phyloP scores from a whole-genome alignment of 2,329 filamentous ascomycete species.

The Aureobasidium sp. region DNA sequence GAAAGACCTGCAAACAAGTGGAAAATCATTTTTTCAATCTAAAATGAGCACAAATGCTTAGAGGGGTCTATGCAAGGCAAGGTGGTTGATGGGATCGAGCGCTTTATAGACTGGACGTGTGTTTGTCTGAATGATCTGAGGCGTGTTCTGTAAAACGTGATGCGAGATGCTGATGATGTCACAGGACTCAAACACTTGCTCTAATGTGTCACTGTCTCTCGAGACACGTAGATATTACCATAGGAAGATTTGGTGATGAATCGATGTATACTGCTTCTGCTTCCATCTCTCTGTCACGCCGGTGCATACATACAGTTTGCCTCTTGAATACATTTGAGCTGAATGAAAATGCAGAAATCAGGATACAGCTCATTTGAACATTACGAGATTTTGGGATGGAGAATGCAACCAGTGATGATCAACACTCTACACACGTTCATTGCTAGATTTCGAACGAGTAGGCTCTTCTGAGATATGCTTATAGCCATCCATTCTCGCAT shows the following conservation, averaged over 20 bases:
- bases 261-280: too few species aligned
- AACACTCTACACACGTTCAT: too few species aligned
- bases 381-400: too few species aligned
- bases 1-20: slow-evolving; percentile 6
- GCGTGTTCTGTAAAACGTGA: background rate
- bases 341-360: background rate
- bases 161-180: background rate
- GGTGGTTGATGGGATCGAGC: slow-evolving; percentile 5
- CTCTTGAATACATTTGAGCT: background rate
- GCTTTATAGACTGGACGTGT: slow-evolving; percentile 3
- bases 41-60: slow-evolving; percentile 8
- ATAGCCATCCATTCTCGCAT: too few species aligned
- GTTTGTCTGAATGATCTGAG: background rate
- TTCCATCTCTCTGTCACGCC: background rate
- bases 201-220: too few species aligned
- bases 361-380: background rate
- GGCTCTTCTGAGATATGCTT: too few species aligned
- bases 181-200: too few species aligned
- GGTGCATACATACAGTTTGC: background rate
- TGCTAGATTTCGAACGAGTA: too few species aligned
- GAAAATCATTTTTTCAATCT: background rate
- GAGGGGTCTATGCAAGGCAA: background rate
- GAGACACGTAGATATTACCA: too few species aligned
- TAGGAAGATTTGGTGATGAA: too few species aligned
- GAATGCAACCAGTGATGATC: too few species aligned